These are phyloP conservation scores for Russula sp. DNA, from an alignment of 768 basidiomycete genomes.

Conservation along the genomic window DNA sequence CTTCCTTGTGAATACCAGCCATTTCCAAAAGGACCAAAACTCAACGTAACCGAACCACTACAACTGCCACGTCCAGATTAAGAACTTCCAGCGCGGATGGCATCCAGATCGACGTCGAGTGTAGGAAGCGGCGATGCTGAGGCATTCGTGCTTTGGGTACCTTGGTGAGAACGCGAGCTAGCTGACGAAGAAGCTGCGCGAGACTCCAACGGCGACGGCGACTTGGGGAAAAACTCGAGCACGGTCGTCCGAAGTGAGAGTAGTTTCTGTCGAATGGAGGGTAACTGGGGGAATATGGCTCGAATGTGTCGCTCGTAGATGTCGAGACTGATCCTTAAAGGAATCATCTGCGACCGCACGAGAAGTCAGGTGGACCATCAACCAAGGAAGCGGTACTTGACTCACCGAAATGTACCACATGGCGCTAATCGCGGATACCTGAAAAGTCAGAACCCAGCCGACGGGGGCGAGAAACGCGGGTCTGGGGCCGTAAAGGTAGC, in stretches of 20 bases:
- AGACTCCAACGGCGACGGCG: neutral
- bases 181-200: neutral
- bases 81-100: neutral
- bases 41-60: neutral
- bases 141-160: neutral
- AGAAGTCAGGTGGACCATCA: neutral
- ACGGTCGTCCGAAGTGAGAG: neutral
- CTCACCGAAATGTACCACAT: constrained; percentile 10
- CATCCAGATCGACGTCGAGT: constrained; percentile 6
- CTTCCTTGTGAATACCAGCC: neutral
- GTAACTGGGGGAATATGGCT: constrained; percentile 14
- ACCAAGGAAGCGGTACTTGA: neutral
- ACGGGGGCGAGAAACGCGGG: constrained; percentile 7
- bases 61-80: neutral
- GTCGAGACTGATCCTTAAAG: neutral
- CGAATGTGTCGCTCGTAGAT: constrained; percentile 19
- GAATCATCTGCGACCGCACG: too few relatives aligned
- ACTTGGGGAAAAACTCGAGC: neutral
- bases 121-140: neutral
- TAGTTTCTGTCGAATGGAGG: constrained; percentile 9
- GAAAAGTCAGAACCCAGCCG: constrained; percentile 10
- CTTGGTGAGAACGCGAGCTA: neutral
- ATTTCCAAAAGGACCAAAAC: too few relatives aligned
- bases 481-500: neutral
- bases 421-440: neutral